Evolutionary conservation across 306 rosid species (phyloP).

Genomic region (Aeschynomene evenia): DNA sequence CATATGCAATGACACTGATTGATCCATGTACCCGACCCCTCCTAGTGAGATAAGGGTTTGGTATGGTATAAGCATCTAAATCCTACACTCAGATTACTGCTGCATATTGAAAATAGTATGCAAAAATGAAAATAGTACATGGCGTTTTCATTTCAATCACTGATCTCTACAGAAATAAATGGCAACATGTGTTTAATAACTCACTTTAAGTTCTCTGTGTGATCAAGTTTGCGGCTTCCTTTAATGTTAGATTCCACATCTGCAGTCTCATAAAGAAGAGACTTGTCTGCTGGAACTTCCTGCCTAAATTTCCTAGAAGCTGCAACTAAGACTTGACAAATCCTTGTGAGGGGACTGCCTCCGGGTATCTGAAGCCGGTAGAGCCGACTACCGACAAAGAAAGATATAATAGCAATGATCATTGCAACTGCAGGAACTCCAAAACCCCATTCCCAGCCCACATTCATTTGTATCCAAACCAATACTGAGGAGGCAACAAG

Average conservation of each 20-base stretch:
- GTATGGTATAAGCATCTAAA: not conserved
- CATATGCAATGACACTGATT: too few species aligned
- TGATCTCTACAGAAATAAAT: not conserved
- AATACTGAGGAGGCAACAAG: slow-evolving; percentile 71
- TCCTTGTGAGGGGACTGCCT: slow-evolving; percentile 83
- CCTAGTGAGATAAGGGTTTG: too few species aligned
- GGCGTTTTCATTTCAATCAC: not conserved
- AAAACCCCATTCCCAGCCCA: slow-evolving; percentile 94
- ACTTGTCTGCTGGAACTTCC: slow-evolving; percentile 54
- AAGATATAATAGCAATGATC: slow-evolving; percentile 61
- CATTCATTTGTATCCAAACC: slow-evolving; percentile 80
- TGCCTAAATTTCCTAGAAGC: slow-evolving; percentile 47
- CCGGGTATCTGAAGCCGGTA: slow-evolving; percentile 75
- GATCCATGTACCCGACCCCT: too few species aligned
- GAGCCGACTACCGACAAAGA: slow-evolving; percentile 54
- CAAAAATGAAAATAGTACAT: not conserved
- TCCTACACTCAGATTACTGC: not conserved
- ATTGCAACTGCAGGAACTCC: slow-evolving; percentile 85
- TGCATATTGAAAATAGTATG: not conserved
- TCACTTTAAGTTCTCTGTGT: slow-evolving; percentile 59
- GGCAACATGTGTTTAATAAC: slow-evolving; percentile 10
- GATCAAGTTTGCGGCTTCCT: slow-evolving; percentile 86
- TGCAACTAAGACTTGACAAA: slow-evolving; percentile 71
- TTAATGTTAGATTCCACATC: slow-evolving; percentile 62
- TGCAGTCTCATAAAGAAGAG: slow-evolving; percentile 70